Percentiles rank a stretch among this genome's conserved stretches.
phyloP scores from a whole-genome alignment of 345 rosid species.

The Odontarrhena argentea region DNA sequence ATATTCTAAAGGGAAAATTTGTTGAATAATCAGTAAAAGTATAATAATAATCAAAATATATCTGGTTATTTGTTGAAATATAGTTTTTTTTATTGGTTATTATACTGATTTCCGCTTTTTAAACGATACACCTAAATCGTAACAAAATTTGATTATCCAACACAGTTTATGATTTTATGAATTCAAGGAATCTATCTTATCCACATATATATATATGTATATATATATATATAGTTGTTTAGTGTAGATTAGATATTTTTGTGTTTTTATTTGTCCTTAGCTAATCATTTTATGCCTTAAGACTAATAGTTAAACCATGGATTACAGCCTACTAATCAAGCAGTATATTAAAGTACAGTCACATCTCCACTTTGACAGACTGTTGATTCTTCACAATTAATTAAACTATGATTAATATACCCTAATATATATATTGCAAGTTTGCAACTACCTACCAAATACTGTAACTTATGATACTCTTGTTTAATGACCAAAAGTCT shows the following conservation, averaged over 20 bases:
- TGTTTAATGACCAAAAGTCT: conserved; percentile 13
- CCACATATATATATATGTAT: too few species aligned
- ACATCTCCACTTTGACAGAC: conserved; percentile 29
- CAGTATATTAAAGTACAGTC: conserved; percentile 12
- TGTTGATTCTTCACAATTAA: conserved; percentile 16
- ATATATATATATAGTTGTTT: neutral
- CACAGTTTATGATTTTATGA: neutral
- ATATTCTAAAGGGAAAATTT: too few species aligned
- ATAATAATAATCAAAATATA: too few species aligned
- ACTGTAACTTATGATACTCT: conserved; percentile 31
- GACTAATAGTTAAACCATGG: neutral
- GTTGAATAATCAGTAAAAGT: too few species aligned
- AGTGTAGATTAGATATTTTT: conserved; percentile 8
- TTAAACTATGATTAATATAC: neutral
- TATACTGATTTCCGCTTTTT: too few species aligned
- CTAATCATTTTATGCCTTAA: conserved; percentile 15
- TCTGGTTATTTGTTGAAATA: too few species aligned
- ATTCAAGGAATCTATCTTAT: neutral
- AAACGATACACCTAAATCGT: too few species aligned
- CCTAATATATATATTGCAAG: neutral
- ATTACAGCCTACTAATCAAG: conserved; percentile 32
- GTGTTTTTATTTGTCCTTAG: neutral
- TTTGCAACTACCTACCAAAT: conserved; percentile 7
- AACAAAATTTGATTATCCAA: too few species aligned
- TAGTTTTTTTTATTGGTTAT: too few species aligned